Conservation (phyloP, 2,329 filamentous ascomycete genomes). For the Phoma sp. region DNA sequence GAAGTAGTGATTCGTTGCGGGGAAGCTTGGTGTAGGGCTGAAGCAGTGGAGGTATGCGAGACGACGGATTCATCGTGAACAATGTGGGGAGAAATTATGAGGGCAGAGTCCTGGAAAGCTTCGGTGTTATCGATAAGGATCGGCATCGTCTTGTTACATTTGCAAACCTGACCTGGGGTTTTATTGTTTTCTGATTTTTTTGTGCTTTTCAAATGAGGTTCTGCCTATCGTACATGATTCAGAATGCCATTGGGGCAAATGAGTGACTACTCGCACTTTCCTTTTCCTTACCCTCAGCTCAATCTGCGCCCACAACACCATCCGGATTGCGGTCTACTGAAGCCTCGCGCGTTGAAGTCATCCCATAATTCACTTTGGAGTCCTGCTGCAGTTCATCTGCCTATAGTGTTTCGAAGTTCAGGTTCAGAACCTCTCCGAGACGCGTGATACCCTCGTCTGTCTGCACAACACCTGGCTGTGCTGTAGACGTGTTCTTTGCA, state of each 20-base stretch:
- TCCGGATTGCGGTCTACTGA: no score
- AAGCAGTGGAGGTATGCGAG: constrained; percentile 67
- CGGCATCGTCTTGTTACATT: neutral
- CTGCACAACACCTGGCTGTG: constrained; percentile 29
- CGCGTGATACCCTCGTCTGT: constrained; percentile 42
- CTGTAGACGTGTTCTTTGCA: neutral
- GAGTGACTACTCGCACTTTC: no score
- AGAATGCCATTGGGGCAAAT: neutral
- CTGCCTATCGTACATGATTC: constrained; percentile 3
- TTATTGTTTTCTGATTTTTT: constrained; percentile 18
- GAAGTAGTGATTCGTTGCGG: constrained; percentile 63
- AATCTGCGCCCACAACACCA: no score
- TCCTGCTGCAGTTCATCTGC: neutral
- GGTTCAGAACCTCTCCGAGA: constrained; percentile 44
- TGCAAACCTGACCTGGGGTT: neutral
- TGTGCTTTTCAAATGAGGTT: constrained; percentile 8
- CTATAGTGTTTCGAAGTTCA: constrained; percentile 26
- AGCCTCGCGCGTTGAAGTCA: no score
- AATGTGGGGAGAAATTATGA: constrained; percentile 13
- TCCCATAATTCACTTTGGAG: no score
- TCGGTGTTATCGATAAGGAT: constrained; percentile 9
- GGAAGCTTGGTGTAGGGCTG: constrained; percentile 68
- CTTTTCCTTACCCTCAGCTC: no score
- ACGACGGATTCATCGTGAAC: constrained; percentile 47
- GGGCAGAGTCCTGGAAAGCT: constrained; percentile 2